Percentiles rank a stretch among this genome's conserved stretches.
These are phyloP conservation scores for Annona cherimola DNA, from an alignment of 164 flowering plant genomes.

Conservation along the genomic window DNA sequence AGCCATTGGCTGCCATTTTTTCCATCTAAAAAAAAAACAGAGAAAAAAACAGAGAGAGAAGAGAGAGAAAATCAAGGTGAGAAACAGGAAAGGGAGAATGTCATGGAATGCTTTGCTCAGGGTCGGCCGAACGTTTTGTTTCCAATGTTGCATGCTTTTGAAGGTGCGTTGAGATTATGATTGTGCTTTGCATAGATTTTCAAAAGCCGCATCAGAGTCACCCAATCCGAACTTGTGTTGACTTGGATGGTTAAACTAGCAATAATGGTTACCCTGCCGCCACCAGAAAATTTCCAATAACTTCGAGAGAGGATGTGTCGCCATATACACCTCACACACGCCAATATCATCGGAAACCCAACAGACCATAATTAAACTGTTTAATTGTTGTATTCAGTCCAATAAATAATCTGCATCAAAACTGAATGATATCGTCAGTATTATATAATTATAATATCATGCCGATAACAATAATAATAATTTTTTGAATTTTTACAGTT, in stretches of 20 bases:
- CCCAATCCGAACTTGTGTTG: neutral
- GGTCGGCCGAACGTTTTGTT: neutral
- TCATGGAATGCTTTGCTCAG: neutral
- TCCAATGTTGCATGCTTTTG: neutral
- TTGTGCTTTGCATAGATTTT: neutral
- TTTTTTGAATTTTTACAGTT: no score
- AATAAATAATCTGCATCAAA: no score
- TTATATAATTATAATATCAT: no score
- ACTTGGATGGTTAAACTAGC: neutral
- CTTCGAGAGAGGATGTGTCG: neutral
- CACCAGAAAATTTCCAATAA: neutral
- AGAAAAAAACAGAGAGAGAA: neutral
- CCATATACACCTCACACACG: neutral
- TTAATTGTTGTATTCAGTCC: no score
- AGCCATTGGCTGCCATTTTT: no score
- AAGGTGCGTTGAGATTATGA: constrained; percentile 1
- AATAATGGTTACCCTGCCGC: constrained; percentile 1
- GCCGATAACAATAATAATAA: no score
- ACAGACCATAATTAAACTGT: no score
- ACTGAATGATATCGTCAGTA: no score
- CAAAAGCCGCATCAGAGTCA: neutral
- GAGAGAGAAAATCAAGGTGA: neutral
- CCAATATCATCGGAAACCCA: no score
- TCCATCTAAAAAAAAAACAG: no score
- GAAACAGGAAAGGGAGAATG: neutral